Base-by-base conservation (phyloP, 1,284 basidiomycete genomes). In the Mycena sp. region DNA sequence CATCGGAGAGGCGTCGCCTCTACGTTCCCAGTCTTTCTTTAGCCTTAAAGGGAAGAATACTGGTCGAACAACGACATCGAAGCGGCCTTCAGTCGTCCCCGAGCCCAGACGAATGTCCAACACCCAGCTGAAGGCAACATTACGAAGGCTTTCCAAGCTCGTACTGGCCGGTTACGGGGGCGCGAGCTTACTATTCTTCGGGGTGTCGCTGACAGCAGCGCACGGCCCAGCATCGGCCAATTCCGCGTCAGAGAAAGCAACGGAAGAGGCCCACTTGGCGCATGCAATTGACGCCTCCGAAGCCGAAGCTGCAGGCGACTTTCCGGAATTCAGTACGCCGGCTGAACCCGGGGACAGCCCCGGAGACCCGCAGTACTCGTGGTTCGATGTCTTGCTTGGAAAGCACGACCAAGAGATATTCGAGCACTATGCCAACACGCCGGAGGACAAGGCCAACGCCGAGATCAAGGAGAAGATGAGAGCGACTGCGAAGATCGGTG, bases 91-190 rank as follows among this genome's bases (percentile, higher is more conserved):
- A 55, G 41, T 54, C 58, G 53, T 57, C 38, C 72, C 37, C 28
- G 75, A 75, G 37, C 73, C 77, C 21, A 73, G 68, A 37, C 73
- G 72, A 16, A 70, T 80, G 50, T 79, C 84, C 12, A 80, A 83
- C 26, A 74, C 78, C 1, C 86, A 90, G 54, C 79, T 92, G 55
- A 91, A 90, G 71, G 76, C 83, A 16, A 90, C 87, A 9, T 76
- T 93, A 14, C 85, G 91, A 29, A 83, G 92, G 17, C 80, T 92
- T 37, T 92, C 91, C 6, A 92, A 92, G 74, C 85, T 93, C 77
- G 90, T 91, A 1, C 78, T 93, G 4, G 91, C 89, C 0, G 91
- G 91, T 1, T 93, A 93, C 68, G 91, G 92, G 10, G 92, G 92
- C 7, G 88, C 91, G 2, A 89, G 87, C 53, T 80, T 93, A 16